phyloP scores from a whole-genome alignment of 2,329 filamentous ascomycete species.

The Colletotrichum scovillei region DNA sequence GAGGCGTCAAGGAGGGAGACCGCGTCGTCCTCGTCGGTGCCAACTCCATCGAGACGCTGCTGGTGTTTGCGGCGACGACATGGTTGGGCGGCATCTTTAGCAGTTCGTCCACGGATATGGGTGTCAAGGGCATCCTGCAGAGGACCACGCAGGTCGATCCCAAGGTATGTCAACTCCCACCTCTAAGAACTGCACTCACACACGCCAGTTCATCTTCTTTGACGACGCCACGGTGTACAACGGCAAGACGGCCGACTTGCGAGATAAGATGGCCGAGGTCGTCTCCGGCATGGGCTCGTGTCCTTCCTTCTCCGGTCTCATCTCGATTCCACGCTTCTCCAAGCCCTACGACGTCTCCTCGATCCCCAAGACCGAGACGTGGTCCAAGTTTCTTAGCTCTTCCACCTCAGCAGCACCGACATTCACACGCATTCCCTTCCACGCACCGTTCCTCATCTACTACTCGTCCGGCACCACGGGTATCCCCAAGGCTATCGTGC shows the following conservation, averaged over 20 bases:
- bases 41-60: conserved; percentile 79
- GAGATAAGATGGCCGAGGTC: conserved; percentile 77
- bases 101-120: conserved; percentile 85
- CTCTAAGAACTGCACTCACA: neutral
- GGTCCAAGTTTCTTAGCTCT: conserved; percentile 56
- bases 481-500: conserved; percentile 86
- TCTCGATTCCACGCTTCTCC: conserved; percentile 75
- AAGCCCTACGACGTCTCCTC: conserved; percentile 67
- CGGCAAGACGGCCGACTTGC: conserved; percentile 77
- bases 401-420: conserved; percentile 49
- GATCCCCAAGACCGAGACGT: conserved; percentile 60
- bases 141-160: conserved; percentile 80
- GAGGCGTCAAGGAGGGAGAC: conserved; percentile 78
- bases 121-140: conserved; percentile 80
- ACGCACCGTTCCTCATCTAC: conserved; percentile 81
- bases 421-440: conserved; percentile 74
- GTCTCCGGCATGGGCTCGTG: conserved; percentile 71
- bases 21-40: conserved; percentile 80
- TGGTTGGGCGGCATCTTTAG: conserved; percentile 82
- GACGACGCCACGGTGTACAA: conserved; percentile 86
- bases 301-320: conserved; percentile 69
- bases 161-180: conserved; percentile 55
- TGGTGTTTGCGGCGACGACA: conserved; percentile 76
- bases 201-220: conserved; percentile 76
- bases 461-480: conserved; percentile 88